A percentile compares a stretch with the other conserved stretches of the same genome.
phyloP scores from a whole-genome alignment of 2,329 filamentous ascomycete species.

The Penicillium sp. region DNA sequence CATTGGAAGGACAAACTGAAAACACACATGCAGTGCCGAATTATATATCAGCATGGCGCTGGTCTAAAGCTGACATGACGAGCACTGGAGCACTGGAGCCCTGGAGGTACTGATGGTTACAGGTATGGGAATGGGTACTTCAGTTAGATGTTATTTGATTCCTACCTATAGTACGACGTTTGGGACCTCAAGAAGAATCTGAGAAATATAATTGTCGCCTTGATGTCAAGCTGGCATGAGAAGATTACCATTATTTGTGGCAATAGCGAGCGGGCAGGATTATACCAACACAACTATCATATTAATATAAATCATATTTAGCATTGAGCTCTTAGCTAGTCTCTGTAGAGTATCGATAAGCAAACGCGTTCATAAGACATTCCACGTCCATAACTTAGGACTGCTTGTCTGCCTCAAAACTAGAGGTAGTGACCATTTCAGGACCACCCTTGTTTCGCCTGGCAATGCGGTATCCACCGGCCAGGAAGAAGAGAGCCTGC shows the following conservation, averaged over 20 bases:
- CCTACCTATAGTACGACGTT: too few species aligned
- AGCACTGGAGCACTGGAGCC: too few species aligned
- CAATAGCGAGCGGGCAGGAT: neutral
- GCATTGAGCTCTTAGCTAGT: neutral
- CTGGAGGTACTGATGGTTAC: too few species aligned
- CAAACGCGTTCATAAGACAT: neutral
- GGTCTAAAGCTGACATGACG: too few species aligned
- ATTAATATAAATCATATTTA: neutral
- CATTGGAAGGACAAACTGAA: too few species aligned
- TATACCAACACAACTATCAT: neutral
- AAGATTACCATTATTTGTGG: neutral
- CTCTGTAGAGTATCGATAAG: neutral
- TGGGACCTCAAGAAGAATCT: too few species aligned
- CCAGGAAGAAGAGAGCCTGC: conserved; percentile 53
- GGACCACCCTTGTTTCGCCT: conserved; percentile 46
- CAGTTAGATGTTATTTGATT: too few species aligned
- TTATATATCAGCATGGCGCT: too few species aligned
- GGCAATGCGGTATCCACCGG: conserved; percentile 59
- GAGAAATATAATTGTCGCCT: too few species aligned
- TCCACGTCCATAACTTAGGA: neutral
- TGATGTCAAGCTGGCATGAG: neutral
- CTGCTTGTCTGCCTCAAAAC: conserved; percentile 22
- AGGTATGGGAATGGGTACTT: too few species aligned
- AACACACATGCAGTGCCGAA: too few species aligned
- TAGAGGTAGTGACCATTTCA: conserved; percentile 8